Evolutionary conservation across 495 filamentous ascomycete species (phyloP).

Genomic region (Penicillium nucicola): DNA sequence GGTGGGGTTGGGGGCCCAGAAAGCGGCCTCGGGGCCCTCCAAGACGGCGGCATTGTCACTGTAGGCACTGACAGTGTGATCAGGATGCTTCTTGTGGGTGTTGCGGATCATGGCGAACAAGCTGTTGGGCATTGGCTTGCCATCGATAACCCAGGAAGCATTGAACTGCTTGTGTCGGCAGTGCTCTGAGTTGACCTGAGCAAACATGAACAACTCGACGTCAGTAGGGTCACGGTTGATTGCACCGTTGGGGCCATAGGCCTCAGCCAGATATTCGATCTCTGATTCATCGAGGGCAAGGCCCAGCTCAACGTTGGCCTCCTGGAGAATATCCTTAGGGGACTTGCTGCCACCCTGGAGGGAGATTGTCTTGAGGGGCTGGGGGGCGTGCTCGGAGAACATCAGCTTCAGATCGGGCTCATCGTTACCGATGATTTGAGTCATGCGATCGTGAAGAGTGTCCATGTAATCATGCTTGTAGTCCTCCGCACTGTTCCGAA

Average conservation of each 20-base stretch:
- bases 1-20: slow-evolving; percentile 82
- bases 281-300: slow-evolving; percentile 84
- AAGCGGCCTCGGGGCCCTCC: slow-evolving; percentile 67
- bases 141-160: slow-evolving; percentile 96
- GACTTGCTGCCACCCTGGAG: slow-evolving; percentile 58
- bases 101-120: slow-evolving; percentile 95
- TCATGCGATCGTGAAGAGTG: slow-evolving; percentile 88
- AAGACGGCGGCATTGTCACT: slow-evolving; percentile 96
- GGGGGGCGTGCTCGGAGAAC: slow-evolving; percentile 73
- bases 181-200: slow-evolving; percentile 72
- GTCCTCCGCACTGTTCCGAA: slow-evolving; percentile 27
- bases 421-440: slow-evolving; percentile 63
- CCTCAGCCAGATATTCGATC: slow-evolving; percentile 88
- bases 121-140: slow-evolving; percentile 67
- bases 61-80: slow-evolving; percentile 87
- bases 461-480: slow-evolving; percentile 62
- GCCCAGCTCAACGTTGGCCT: slow-evolving; percentile 78
- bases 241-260: slow-evolving; percentile 68
- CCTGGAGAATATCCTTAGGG: slow-evolving; percentile 68
- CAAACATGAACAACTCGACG: slow-evolving; percentile 98
- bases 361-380: slow-evolving; percentile 67
- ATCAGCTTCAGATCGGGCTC: slow-evolving; percentile 67
- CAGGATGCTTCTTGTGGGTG: slow-evolving; percentile 75
- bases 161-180: slow-evolving; percentile 86
- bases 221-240: slow-evolving; percentile 74